Conservation (phyloP, 1,284 basidiomycete species). For the Dichomitus squalens region DNA sequence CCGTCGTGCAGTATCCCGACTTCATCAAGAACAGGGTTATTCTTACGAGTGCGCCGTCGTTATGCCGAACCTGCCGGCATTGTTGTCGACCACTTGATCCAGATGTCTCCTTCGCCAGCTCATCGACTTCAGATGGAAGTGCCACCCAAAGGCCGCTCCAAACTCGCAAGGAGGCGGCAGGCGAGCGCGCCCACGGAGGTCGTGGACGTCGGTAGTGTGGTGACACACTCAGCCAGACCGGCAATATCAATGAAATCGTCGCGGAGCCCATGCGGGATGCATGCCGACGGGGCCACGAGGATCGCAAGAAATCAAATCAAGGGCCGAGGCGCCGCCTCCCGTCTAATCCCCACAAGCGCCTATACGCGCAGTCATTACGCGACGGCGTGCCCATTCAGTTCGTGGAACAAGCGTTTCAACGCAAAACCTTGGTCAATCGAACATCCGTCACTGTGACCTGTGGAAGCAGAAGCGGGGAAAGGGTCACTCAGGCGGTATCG, state of each 20-base stretch:
- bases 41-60: too few species aligned
- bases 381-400: neutral
- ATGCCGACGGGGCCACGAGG: neutral
- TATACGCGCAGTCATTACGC: constrained; percentile 7
- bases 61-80: too few species aligned
- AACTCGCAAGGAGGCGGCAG: too few species aligned
- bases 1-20: too few species aligned
- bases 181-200: too few species aligned
- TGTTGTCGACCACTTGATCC: too few species aligned
- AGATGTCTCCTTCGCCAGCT: too few species aligned
- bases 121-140: too few species aligned
- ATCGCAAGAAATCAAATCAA: constrained; percentile 14
- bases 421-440: neutral
- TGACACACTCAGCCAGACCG: neutral
- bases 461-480: neutral
- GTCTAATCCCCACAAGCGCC: neutral
- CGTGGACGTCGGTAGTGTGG: neutral
- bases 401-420: neutral
- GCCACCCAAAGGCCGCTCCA: too few species aligned
- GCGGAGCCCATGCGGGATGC: neutral
- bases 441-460: too few species aligned
- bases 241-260: neutral
- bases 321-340: constrained; percentile 1
- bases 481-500: neutral
- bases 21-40: too few species aligned